Evolutionary conservation across 768 basidiomycete species (phyloP).

Genomic region (Tricholoma sp.): DNA sequence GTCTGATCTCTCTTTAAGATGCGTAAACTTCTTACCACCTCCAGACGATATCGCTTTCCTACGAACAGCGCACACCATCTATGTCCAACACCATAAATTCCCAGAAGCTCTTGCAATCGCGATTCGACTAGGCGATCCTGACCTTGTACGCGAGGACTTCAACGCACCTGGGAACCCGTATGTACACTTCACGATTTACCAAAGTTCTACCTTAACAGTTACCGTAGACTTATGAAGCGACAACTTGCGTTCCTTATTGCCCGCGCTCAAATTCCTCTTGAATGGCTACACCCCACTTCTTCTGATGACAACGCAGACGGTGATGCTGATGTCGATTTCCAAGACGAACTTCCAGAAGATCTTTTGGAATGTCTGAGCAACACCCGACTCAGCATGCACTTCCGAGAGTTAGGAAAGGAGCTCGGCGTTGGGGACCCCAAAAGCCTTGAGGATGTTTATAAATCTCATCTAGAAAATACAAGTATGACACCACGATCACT

Average conservation of each 20-base stretch:
- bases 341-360: slow-evolving; percentile 72
- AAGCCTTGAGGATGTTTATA: slow-evolving; percentile 95
- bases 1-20: slow-evolving; percentile 35
- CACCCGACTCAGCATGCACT: slow-evolving; percentile 73
- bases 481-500: slow-evolving; percentile 39
- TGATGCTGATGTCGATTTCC: slow-evolving; percentile 49
- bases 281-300: slow-evolving; percentile 70
- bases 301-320: slow-evolving; percentile 45
- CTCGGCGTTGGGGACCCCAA: slow-evolving; percentile 86
- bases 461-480: slow-evolving; percentile 89
- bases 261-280: slow-evolving; percentile 83
- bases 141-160: slow-evolving; percentile 83
- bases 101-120: slow-evolving; percentile 88
- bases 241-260: slow-evolving; percentile 94
- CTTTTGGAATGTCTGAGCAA: slow-evolving; percentile 85
- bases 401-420: slow-evolving; percentile 92
- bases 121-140: slow-evolving; percentile 76
- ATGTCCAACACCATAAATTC: slow-evolving; percentile 80
- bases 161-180: slow-evolving; percentile 85
- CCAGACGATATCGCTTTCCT: slow-evolving; percentile 92
- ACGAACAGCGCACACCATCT: slow-evolving; percentile 82
- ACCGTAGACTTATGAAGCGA: slow-evolving; percentile 75
- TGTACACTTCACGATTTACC: slow-evolving; percentile 23
- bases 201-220: background rate
- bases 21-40: slow-evolving; percentile 84